These are phyloP conservation scores for Trifolium repens DNA, from an alignment of 306 rosid genomes.

Conservation along the genomic window DNA sequence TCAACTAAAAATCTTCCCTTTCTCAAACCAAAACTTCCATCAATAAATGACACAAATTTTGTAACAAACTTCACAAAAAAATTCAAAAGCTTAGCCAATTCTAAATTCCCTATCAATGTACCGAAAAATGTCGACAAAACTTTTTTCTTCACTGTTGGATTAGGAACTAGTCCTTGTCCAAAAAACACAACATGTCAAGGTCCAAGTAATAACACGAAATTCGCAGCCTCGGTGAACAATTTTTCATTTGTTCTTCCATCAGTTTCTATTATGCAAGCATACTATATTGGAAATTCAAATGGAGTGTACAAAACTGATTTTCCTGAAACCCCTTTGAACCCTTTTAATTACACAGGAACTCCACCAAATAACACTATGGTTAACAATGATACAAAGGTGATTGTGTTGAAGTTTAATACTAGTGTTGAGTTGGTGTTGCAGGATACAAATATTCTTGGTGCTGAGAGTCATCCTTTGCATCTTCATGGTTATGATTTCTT, in stretches of 20 bases:
- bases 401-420: slow-evolving; percentile 68
- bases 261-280: slow-evolving; percentile 63
- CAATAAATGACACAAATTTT: slow-evolving; percentile 68
- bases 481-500: slow-evolving; percentile 81
- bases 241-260: slow-evolving; percentile 75
- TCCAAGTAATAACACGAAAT: slow-evolving; percentile 68
- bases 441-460: slow-evolving; percentile 67
- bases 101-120: slow-evolving; percentile 67
- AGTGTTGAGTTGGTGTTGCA: slow-evolving; percentile 83
- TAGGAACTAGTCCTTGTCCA: slow-evolving; percentile 77
- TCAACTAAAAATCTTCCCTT: slow-evolving; percentile 42
- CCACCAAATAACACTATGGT: slow-evolving; percentile 76
- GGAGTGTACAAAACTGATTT: slow-evolving; percentile 69
- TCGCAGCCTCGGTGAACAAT: slow-evolving; percentile 71
- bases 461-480: slow-evolving; percentile 91
- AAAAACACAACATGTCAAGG: slow-evolving; percentile 81
- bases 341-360: slow-evolving; percentile 77
- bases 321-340: slow-evolving; percentile 55
- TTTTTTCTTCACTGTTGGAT: slow-evolving; percentile 73
- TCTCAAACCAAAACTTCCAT: slow-evolving; percentile 63
- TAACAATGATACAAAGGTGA: slow-evolving; percentile 59
- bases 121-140: slow-evolving; percentile 62
- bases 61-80: slow-evolving; percentile 56
- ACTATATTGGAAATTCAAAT: slow-evolving; percentile 53
- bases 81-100: slow-evolving; percentile 58